These are phyloP conservation scores for Fusarium sp. DNA, from an alignment of 2,329 filamentous ascomycete genomes.

Conservation along the genomic window DNA sequence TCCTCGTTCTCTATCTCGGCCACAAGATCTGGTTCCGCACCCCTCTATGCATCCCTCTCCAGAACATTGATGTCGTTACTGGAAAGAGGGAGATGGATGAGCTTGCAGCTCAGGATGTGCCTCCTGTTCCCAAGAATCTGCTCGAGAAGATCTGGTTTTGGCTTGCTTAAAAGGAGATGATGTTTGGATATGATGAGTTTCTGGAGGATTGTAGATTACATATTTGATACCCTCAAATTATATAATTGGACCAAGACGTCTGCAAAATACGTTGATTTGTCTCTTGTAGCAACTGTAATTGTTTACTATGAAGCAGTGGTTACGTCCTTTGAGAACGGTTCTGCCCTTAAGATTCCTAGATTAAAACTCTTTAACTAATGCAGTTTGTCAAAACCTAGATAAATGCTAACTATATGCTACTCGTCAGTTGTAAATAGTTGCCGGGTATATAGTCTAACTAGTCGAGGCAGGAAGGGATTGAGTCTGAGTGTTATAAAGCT, in stretches of 20 bases:
- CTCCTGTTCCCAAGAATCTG: slow-evolving; percentile 66
- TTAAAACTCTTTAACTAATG: too few species aligned
- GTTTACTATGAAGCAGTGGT: too few species aligned
- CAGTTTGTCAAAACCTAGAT: too few species aligned
- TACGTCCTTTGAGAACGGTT: too few species aligned
- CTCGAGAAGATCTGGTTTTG: slow-evolving; percentile 70
- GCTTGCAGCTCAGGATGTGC: slow-evolving; percentile 64
- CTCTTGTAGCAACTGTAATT: too few species aligned
- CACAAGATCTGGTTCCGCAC: slow-evolving; percentile 42
- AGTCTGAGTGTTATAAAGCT: too few species aligned
- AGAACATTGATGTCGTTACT: slow-evolving; percentile 54
- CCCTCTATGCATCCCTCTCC: slow-evolving; percentile 22
- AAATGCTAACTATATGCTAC: too few species aligned
- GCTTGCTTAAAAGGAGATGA: slow-evolving; percentile 59
- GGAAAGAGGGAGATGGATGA: slow-evolving; percentile 76
- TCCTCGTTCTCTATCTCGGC: slow-evolving; percentile 36
- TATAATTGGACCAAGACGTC: slow-evolving; percentile 7
- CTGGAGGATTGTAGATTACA: not conserved
- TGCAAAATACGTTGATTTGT: too few species aligned
- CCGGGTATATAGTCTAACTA: too few species aligned
- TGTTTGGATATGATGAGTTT: slow-evolving; percentile 1
- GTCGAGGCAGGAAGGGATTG: too few species aligned
- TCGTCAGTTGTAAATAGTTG: too few species aligned
- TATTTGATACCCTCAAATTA: slow-evolving; percentile 25
- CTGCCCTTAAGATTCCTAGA: too few species aligned